Evolutionary conservation across 257 asterid species (phyloP).

Genomic region (Nicotiana undulata): DNA sequence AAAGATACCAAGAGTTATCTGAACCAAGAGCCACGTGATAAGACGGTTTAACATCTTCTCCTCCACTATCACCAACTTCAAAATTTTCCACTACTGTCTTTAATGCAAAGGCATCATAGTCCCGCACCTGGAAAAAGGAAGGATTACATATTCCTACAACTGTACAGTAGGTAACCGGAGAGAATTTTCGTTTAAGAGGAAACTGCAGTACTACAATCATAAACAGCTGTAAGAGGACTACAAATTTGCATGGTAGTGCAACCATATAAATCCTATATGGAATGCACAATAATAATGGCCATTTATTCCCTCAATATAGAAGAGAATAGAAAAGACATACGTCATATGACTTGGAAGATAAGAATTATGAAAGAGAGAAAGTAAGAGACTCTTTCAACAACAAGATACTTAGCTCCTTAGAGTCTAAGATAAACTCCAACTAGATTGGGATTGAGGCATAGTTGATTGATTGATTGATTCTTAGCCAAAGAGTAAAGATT

Average conservation of each 20-base stretch:
- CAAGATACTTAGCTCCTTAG: not conserved
- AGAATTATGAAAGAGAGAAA: not conserved
- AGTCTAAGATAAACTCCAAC: not conserved
- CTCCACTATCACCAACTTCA: slow-evolving; percentile 20
- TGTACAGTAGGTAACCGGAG: not conserved
- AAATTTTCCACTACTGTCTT: slow-evolving; percentile 22
- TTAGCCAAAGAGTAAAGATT: not conserved
- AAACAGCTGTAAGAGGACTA: not conserved
- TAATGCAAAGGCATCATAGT: slow-evolving; percentile 54
- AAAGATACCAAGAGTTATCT: slow-evolving; percentile 97
- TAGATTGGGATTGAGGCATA: not conserved
- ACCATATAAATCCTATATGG: not conserved
- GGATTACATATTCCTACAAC: slow-evolving; percentile 2
- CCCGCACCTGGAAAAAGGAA: slow-evolving; percentile 48
- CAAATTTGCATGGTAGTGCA: not conserved
- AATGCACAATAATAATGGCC: not conserved
- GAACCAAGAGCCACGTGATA: slow-evolving; percentile 95
- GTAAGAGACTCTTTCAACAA: not conserved
- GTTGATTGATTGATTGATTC: not conserved
- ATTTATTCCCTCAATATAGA: not conserved
- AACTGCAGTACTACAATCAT: not conserved
- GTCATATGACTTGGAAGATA: not conserved
- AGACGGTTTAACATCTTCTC: slow-evolving; percentile 43
- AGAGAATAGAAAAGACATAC: not conserved
- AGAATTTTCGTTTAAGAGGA: not conserved